A percentile compares a stretch with the other conserved stretches of the same genome.
phyloP scores from a whole-genome alignment of 495 filamentous ascomycete species.

The Peziza echinospora region DNA sequence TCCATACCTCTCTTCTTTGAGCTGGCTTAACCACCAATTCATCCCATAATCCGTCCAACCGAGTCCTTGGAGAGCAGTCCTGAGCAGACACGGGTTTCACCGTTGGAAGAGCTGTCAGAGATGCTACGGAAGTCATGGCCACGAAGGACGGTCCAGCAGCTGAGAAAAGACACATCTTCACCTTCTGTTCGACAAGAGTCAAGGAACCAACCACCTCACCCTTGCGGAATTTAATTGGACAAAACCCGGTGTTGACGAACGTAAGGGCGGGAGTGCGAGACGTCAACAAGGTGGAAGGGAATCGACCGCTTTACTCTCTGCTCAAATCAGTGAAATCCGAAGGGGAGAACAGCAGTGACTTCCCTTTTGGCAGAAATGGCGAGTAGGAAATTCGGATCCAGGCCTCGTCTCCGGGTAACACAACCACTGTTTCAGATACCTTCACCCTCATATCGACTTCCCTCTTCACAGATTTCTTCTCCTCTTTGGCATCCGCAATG shows the following conservation, averaged over 20 bases:
- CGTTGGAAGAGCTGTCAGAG: not conserved
- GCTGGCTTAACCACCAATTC: not conserved
- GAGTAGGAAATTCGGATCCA: not conserved
- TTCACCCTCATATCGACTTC: not conserved
- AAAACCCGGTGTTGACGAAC: not conserved
- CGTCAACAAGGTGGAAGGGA: not conserved
- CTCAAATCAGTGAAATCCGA: not conserved
- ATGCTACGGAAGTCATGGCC: not conserved
- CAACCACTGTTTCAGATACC: not conserved
- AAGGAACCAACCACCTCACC: not conserved
- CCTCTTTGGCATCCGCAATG: not conserved
- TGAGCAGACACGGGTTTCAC: too few relatives aligned
- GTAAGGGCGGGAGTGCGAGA: not conserved
- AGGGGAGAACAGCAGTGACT: not conserved
- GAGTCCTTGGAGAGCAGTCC: not conserved
- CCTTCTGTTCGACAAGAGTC: not conserved
- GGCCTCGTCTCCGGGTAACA: not conserved
- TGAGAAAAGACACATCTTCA: too few relatives aligned
- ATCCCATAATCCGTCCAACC: not conserved
- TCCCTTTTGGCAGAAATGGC: not conserved
- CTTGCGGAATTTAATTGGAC: not conserved
- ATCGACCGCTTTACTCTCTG: not conserved
- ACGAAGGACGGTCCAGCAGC: too few relatives aligned
- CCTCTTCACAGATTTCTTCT: not conserved
- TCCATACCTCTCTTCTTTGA: not conserved